phyloP scores from a whole-genome alignment of 169 alveolate species.

The Plasmodium gallinaceum region DNA sequence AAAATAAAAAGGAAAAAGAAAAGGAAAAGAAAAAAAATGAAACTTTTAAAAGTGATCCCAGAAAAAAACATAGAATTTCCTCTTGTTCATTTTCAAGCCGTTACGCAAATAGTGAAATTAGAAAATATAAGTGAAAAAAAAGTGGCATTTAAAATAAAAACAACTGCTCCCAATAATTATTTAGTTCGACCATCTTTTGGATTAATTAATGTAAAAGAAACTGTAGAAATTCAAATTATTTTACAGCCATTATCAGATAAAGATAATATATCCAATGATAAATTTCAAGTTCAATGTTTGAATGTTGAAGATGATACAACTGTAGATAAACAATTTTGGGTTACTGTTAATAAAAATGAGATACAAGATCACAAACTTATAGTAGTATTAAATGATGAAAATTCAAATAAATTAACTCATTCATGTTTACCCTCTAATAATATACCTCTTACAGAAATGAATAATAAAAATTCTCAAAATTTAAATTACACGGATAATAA shows the following conservation, averaged over 20 bases:
- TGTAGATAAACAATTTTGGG: conserved; percentile 90
- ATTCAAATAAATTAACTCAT: conserved; percentile 78
- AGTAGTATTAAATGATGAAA: conserved; percentile 88
- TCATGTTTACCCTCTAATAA: conserved; percentile 81
- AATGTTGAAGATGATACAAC: conserved; percentile 84
- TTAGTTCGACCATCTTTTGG: conserved; percentile 91
- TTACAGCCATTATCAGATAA: conserved; percentile 90
- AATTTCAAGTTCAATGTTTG: conserved; percentile 88
- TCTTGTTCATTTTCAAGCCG: conserved; percentile 89
- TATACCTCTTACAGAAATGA: conserved; percentile 83
- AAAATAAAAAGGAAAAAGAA: too few relatives aligned
- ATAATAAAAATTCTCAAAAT: conserved; percentile 78
- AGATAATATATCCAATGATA: conserved; percentile 86
- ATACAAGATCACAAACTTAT: conserved; percentile 88
- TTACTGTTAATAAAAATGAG: conserved; percentile 85
- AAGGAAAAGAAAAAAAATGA: conserved; percentile 37
- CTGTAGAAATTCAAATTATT: conserved; percentile 87
- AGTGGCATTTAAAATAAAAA: conserved; percentile 91
- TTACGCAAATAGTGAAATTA: conserved; percentile 86
- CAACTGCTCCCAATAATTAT: conserved; percentile 92
- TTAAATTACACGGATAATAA: conserved; percentile 83
- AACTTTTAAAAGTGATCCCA: conserved; percentile 87
- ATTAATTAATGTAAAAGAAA: conserved; percentile 86
- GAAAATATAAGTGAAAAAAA: conserved; percentile 87
- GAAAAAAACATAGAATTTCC: conserved; percentile 91